These are phyloP conservation scores for Ustulina deusta DNA, from an alignment of 2,329 filamentous ascomycete species.

Conservation along the genomic window DNA sequence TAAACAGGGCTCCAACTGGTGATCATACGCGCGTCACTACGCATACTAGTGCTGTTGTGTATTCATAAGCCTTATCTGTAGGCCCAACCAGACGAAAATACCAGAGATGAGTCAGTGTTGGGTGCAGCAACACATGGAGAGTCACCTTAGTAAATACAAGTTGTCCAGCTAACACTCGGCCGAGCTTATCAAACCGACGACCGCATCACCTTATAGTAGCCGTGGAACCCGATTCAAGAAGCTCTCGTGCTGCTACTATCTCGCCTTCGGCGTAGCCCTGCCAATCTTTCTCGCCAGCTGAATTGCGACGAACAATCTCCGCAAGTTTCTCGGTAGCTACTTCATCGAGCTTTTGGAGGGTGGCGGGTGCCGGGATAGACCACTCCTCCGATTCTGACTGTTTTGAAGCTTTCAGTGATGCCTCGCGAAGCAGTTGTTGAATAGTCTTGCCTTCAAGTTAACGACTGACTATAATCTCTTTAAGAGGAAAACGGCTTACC, in stretches of 20 bases:
- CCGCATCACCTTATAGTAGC: conserved; percentile 58
- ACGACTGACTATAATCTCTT: conserved; percentile 6
- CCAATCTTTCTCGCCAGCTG: conserved; percentile 73
- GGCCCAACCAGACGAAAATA: conserved; percentile 24
- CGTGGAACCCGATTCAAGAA: conserved; percentile 68
- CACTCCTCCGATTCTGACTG: conserved; percentile 63
- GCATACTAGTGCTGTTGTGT: conserved; percentile 34
- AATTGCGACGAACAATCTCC: conserved; percentile 77
- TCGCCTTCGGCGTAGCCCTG: conserved; percentile 79
- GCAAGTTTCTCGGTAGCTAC: conserved; percentile 78
- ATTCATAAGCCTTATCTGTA: conserved; percentile 36
- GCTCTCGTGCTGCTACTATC: conserved; percentile 75
- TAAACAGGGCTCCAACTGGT: conserved; percentile 48
- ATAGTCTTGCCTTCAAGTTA: conserved; percentile 59
- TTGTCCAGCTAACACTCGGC: background rate
- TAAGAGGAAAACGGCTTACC: conserved; percentile 59
- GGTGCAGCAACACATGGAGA: conserved; percentile 24
- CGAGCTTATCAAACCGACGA: conserved; percentile 30
- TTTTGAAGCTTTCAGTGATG: conserved; percentile 57
- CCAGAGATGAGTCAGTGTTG: conserved; percentile 31
- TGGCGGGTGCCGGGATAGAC: conserved; percentile 66
- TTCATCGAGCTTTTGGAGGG: conserved; percentile 76
- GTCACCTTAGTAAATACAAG: conserved; percentile 19
- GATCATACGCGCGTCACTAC: conserved; percentile 38
- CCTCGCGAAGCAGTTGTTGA: conserved; percentile 61